Percentiles rank a stretch among this genome's conserved stretches.
Evolutionary conservation across 2,329 filamentous ascomycete genomes (phyloP).

Genomic region (Tothia fuscella): DNA sequence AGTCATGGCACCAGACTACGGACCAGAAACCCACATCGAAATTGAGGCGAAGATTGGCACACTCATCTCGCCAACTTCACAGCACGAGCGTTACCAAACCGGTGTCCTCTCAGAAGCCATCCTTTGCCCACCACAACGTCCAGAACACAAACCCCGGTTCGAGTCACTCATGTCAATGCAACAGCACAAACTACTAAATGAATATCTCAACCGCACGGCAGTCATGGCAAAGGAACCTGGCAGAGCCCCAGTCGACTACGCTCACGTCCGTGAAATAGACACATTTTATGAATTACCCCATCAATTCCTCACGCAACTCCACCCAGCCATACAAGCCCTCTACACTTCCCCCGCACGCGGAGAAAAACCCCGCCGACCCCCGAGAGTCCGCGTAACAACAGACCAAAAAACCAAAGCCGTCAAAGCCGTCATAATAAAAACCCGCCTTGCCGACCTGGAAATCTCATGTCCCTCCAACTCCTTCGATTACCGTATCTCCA

Average conservation of each 20-base stretch:
- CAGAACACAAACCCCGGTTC: background rate
- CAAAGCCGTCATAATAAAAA: constrained; percentile 80
- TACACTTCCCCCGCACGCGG: constrained; percentile 46
- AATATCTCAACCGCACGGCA: constrained; percentile 65
- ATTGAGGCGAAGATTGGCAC: constrained; percentile 83
- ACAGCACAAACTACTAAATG: constrained; percentile 75
- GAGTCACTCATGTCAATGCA: constrained; percentile 38
- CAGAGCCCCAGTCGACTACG: constrained; percentile 61
- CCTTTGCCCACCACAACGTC: constrained; percentile 40
- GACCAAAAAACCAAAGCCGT: constrained; percentile 61
- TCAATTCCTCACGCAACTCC: constrained; percentile 19
- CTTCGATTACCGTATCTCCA: constrained; percentile 85
- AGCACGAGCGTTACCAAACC: constrained; percentile 55
- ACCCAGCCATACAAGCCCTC: too few species aligned
- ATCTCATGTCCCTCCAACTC: constrained; percentile 64
- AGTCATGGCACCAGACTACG: constrained; percentile 44
- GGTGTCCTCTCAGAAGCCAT: constrained; percentile 61
- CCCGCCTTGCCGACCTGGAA: constrained; percentile 77
- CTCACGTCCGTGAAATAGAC: constrained; percentile 72
- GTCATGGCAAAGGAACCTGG: constrained; percentile 37
- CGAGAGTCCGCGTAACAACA: constrained; percentile 46
- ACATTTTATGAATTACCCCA: constrained; percentile 67
- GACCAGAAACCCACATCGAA: constrained; percentile 64
- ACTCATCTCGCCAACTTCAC: constrained; percentile 59
- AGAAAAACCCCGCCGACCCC: constrained; percentile 17